Evolutionary conservation across 1,284 basidiomycete species (phyloP), one percentile per base, ranked within the genome.

Genomic region (Pseudozyma tsukubaensis): DNA sequence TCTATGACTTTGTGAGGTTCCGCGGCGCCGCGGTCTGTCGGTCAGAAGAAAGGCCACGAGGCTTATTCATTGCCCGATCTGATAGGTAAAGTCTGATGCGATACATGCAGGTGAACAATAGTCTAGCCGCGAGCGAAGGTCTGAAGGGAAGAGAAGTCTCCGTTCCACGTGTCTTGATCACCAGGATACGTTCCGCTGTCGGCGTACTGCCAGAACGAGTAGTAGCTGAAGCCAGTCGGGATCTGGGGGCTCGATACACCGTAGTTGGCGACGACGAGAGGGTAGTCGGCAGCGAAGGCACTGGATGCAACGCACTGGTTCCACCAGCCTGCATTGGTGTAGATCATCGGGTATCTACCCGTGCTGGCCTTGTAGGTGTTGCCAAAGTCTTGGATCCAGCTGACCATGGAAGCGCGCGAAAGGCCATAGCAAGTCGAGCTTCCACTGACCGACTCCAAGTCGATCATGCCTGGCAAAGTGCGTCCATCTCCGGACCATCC

Each of bases 291-390:
- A 58, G 12, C 81, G 87, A 32, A 85, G 81, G 34, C 86, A 84
- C 62, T 86, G 88, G 9, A 89, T 88, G 3, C 72, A 1, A 90
- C 90, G 83, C 90, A 91, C 18, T 87, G 87, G 36, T 76, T 88
- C 90, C 90, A 91, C 90, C 90, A 91, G 75, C 88, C 86, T 1
- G 89, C 89, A 1, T 87, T 89, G 32, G 88, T 89, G 77, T 91
- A 91, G 57, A 91, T 90, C 48, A 89, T 88, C 86, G 79, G 83
- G 50, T 72, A 83, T 13, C 83, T 86, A 34, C 86, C 85, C 9
- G 89, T 89, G 16, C 80, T 65, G 9, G 86, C 60, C n/a, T 89
- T 75, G 80, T 91, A 91, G 1, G 90, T 90, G 76, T 87, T 84
- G 0, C 89, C 63, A 24, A 80, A 80, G 45, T 77, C 74, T 44